Evolutionary conservation across 1,139 yeast genomes (phyloP).

Genomic region (Lodderomyces beijingensis): DNA sequence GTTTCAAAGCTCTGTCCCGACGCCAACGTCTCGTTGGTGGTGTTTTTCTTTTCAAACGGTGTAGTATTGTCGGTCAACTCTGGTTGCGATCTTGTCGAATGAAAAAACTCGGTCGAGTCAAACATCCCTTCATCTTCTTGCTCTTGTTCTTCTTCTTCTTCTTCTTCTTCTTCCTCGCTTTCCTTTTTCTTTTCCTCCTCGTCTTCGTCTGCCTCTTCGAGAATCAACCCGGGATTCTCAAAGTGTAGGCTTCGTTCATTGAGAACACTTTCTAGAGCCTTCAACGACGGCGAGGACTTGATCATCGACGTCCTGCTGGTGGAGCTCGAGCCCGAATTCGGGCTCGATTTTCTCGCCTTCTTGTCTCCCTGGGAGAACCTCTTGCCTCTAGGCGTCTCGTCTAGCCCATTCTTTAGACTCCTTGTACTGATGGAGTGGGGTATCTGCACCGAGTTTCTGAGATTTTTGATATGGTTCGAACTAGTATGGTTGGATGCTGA

Average conservation of each 20-base stretch:
- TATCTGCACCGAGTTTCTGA: slow-evolving; percentile 47
- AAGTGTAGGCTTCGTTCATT: slow-evolving; percentile 20
- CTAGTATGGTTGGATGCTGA: slow-evolving; percentile 13
- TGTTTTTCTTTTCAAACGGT: slow-evolving; percentile 3
- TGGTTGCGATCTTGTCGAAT: neutral
- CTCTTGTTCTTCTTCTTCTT: slow-evolving; percentile 9
- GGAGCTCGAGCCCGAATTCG: neutral
- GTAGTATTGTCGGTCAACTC: neutral
- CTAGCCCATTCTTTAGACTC: slow-evolving; percentile 19
- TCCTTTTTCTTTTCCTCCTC: slow-evolving; percentile 9
- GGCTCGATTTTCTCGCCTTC: neutral
- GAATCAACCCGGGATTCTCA: neutral
- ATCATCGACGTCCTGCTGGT: slow-evolving; percentile 37
- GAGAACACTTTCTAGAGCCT: slow-evolving; percentile 47
- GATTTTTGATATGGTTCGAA: slow-evolving; percentile 41
- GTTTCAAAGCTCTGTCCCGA: slow-evolving; percentile 31
- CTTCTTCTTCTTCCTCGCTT: slow-evolving; percentile 26
- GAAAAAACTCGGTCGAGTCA: neutral
- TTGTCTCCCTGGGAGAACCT: neutral
- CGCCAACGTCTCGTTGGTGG: slow-evolving; percentile 4
- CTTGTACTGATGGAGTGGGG: slow-evolving; percentile 38
- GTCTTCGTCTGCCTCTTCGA: slow-evolving; percentile 6
- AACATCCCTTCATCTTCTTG: neutral
- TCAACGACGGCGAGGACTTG: slow-evolving; percentile 51
- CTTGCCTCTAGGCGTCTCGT: neutral